phyloP scores from a whole-genome alignment of 2,329 filamentous ascomycete species.

The Aspergillus persii region DNA sequence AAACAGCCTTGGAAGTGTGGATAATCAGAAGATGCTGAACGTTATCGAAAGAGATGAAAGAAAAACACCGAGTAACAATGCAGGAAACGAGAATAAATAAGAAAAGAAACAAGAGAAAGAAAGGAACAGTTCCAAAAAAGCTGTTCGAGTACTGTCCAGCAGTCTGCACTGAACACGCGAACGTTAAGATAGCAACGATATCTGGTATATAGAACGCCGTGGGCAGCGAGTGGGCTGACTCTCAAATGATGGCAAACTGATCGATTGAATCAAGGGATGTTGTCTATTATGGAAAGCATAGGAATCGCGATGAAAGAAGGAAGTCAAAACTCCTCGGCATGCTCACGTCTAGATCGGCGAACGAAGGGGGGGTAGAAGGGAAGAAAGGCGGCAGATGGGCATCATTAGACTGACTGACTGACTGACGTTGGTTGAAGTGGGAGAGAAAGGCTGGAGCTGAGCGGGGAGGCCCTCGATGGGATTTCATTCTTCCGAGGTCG shows the following conservation, averaged over 20 bases:
- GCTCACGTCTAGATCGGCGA: slow-evolving; percentile 20
- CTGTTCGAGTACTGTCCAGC: slow-evolving; percentile 31
- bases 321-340: slow-evolving; percentile 15
- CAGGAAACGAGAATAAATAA: slow-evolving; percentile 11
- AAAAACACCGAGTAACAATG: slow-evolving; percentile 12
- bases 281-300: slow-evolving; percentile 19
- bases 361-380: slow-evolving; percentile 4
- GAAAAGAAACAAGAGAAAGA: slow-evolving; percentile 11
- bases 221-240: neutral
- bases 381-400: slow-evolving; percentile 6
- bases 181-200: slow-evolving; percentile 18
- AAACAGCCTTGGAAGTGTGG: slow-evolving; percentile 43
- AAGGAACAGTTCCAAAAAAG: neutral
- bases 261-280: slow-evolving; percentile 9
- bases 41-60: slow-evolving; percentile 20
- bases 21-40: slow-evolving; percentile 22
- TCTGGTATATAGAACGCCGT: slow-evolving; percentile 1
- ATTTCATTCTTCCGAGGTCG: no score
- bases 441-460: slow-evolving; percentile 7
- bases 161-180: slow-evolving; percentile 30
- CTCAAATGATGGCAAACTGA: slow-evolving; percentile 8
- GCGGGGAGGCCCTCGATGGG: slow-evolving; percentile 22
- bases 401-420: slow-evolving; percentile 12
- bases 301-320: slow-evolving; percentile 11
- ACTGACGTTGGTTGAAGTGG: neutral